phyloP scores from a whole-genome alignment of 2,329 filamentous ascomycete genomes.

The Beauveria sp. region DNA sequence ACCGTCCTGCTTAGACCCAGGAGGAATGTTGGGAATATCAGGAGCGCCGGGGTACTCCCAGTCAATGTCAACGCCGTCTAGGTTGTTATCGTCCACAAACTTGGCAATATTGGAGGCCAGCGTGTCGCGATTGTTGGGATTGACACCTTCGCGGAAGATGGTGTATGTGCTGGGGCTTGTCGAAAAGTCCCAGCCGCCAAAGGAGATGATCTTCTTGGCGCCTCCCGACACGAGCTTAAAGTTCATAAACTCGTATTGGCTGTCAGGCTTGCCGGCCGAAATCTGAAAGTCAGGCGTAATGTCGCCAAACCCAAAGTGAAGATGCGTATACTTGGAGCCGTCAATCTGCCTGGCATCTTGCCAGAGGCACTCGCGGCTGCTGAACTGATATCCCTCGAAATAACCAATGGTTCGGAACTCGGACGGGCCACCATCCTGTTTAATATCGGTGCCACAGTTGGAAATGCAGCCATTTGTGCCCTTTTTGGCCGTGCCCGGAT shows the following conservation, averaged over 20 bases:
- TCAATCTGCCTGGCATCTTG: conserved; percentile 20
- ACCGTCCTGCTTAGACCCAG: conserved; percentile 5
- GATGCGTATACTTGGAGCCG: conserved; percentile 12
- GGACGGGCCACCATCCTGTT: conserved; percentile 6
- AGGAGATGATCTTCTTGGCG: conserved; percentile 29
- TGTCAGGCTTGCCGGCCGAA: background rate
- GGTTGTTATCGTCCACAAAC: background rate
- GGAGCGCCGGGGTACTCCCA: conserved; percentile 10
- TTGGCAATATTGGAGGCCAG: conserved; percentile 22
- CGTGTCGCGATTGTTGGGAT: conserved; percentile 21
- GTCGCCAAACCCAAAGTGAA: conserved; percentile 20
- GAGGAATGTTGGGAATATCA: conserved; percentile 13
- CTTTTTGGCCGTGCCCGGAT: conserved; percentile 10
- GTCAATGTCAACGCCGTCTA: background rate
- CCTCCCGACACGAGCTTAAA: background rate
- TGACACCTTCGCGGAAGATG: conserved; percentile 28
- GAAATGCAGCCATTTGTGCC: conserved; percentile 11
- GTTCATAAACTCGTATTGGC: no score
- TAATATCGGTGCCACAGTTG: background rate
- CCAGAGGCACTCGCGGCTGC: conserved; percentile 13
- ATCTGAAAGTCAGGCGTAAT: conserved; percentile 15
- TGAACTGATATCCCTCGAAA: conserved; percentile 11
- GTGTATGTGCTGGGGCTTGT: conserved; percentile 26
- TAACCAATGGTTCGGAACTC: conserved; percentile 17
- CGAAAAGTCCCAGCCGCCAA: conserved; percentile 38